Base-by-base conservation (phyloP, 2,329 filamentous ascomycete species). In the Venturia carpophila region DNA sequence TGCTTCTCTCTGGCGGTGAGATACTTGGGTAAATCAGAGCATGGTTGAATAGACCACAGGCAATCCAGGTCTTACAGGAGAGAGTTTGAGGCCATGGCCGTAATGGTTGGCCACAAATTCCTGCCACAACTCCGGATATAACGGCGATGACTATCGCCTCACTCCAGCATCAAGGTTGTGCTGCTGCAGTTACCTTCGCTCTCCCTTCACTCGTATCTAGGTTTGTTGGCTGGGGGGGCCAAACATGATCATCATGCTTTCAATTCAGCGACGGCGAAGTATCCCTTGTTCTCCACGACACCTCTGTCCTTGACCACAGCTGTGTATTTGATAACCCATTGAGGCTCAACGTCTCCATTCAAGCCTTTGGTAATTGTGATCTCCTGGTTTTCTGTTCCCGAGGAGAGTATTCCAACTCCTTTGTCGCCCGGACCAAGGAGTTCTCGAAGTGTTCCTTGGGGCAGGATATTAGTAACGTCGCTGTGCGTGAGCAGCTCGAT, bases 281-380 rank as follows among this genome's bases (percentile, higher is more conserved):
- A 97, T 9, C 94, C 94, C 80, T 97, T 99, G 74, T 94, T 96
- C 80, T 99, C 94, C 69, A 99, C 93, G 10, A 99, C 94, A 17
- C 94, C 94, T 64, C 94, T 83, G 74, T 97, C 89, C 75, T 90
- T 89, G 49, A 97, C 91, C 66, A 97, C 93, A 1, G 94, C 94
- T 45, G 93, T 97, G 75, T 99, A 99, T 75, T 97, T 96, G 69
- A 93, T 88, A 37, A 97, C 94, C 93, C 94, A 99, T 74, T 93
- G 87, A 37, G 94, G 92, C 66, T 85, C 84, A 61, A 97, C 83
- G 69, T 96, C 87, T 5, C 91, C 92, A 69, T 83, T 81, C 66
- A 96, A 79, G 0, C 89, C 88, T 17, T 58, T n/a, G 71, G 72
- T 76, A 63, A 73, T 73, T 68, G 68, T 74, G 65, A 73, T 78